Conservation (phyloP, 495 filamentous ascomycete genomes). For the Aspergillus conjunctus region DNA sequence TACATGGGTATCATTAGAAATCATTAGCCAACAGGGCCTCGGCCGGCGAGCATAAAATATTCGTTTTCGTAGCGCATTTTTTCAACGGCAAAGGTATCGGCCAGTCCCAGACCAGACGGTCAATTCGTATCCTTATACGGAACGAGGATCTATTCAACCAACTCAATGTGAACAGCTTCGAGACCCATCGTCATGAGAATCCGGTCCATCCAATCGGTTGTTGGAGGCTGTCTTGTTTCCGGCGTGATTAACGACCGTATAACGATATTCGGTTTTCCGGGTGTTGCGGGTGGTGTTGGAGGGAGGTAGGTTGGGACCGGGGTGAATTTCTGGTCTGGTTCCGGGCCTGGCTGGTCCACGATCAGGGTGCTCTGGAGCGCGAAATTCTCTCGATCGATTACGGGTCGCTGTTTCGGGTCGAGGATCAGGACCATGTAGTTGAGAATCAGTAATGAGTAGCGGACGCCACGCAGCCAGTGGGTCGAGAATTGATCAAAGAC, state of each 20-base stretch:
- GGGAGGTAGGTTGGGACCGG: neutral
- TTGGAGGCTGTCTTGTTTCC: constrained; percentile 25
- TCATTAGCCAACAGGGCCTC: neutral
- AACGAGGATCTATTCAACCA: constrained; percentile 1
- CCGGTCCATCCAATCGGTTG: constrained; percentile 35
- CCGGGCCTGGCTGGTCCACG: neutral
- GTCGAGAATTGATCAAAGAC: constrained; percentile 35
- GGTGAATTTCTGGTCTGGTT: neutral
- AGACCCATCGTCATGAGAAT: constrained; percentile 35
- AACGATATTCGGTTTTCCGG: constrained; percentile 20
- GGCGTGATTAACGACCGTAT: constrained; percentile 29
- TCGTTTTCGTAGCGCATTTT: too few species aligned
- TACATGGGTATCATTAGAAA: constrained; percentile 12
- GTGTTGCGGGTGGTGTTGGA: constrained; percentile 15
- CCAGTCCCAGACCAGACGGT: neutral
- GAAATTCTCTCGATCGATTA: constrained; percentile 25
- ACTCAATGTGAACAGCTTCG: constrained; percentile 16
- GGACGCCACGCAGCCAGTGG: constrained; percentile 29
- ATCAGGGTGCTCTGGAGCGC: constrained; percentile 17
- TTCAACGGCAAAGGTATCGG: neutral
- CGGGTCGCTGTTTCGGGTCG: constrained; percentile 27
- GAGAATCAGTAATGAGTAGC: constrained; percentile 29
- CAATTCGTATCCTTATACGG: neutral
- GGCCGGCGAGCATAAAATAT: neutral
- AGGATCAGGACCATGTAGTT: constrained; percentile 32